phyloP scores from a whole-genome alignment of 805 yeast species.

The Yarrowia divulgata region DNA sequence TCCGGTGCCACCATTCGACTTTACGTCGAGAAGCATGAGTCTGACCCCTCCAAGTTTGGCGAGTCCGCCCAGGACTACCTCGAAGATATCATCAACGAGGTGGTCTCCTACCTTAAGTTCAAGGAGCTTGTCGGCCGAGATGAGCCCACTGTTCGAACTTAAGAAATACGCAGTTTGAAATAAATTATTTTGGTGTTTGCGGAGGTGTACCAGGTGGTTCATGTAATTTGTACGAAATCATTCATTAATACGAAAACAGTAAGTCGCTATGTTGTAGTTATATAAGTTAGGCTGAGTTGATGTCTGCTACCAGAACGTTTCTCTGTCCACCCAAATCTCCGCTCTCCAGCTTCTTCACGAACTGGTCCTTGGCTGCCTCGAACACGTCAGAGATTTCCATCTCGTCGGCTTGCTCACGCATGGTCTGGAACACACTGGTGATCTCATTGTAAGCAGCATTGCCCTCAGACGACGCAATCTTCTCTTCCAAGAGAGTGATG shows the following conservation, averaged over 20 bases:
- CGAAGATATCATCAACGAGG: conserved; percentile 64
- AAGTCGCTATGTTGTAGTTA: neutral
- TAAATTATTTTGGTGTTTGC: conserved; percentile 27
- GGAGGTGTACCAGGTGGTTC: no score
- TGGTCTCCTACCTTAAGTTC: conserved; percentile 73
- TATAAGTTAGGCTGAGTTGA: conserved; percentile 7
- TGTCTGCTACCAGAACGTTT: conserved; percentile 22
- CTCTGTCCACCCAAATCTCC: conserved; percentile 32
- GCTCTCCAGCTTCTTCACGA: conserved; percentile 3
- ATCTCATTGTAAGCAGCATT: conserved; percentile 25
- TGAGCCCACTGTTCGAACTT: conserved; percentile 90
- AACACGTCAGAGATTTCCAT: conserved; percentile 26
- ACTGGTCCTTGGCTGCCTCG: neutral
- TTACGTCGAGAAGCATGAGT: conserved; percentile 83
- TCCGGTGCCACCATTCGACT: conserved; percentile 96
- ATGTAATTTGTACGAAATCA: no score
- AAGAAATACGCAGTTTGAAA: conserved; percentile 36
- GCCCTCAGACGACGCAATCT: neutral
- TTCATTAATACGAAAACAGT: no score
- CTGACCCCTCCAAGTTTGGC: conserved; percentile 60
- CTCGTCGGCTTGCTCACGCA: conserved; percentile 29
- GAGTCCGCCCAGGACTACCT: conserved; percentile 72
- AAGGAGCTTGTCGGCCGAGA: conserved; percentile 77
- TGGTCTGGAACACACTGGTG: conserved; percentile 8
- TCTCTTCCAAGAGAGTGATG: conserved; percentile 3